Base-by-base conservation (phyloP, 352 stramenopile genomes). In the Phytophthora lateralis region DNA sequence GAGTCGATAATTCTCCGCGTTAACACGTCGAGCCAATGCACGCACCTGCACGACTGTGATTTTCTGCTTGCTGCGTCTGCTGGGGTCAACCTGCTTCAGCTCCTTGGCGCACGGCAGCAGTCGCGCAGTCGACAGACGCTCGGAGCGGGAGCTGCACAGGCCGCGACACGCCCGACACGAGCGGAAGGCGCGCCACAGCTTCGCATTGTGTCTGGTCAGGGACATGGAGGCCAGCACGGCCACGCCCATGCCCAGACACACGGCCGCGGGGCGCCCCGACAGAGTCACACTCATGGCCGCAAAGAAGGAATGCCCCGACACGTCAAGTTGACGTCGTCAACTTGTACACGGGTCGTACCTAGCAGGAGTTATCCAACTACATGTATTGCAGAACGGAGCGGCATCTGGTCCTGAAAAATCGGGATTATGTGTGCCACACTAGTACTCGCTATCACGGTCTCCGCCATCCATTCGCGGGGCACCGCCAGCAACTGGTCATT, bases 1-100 rank as follows among this genome's bases (percentile, higher is more conserved):
- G 39, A 61, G 29, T n/a, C n/a, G n/a, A 39, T 12, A 12, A n/a
- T 6, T 17, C 2, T 39, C 15, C 34, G 2, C 34, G 4, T 39
- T 11, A 6, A 17, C 5, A 39, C 34, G 11, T 35, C 30, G 14
- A 39, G 10, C 10, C 34, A 39, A 39, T 15, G 0, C 11, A 2
- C 34, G 21, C 39, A 91, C 82, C 77, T 91, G 84, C 30, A 91
- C 84, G 44, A 93, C 69, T 10, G 80, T 91, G 65, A 93, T 93
- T 21, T 78, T 89, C 57, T 91, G 73, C 26, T 69, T 78, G 47
- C 80, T 85, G 6, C 82, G 63, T 29, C 62, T 69, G 4, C 48
- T 44, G 9, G 54, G 30, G 2, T 62, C 55, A 15, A 66, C 63
- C 18, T 71, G 64, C n/a, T 72, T 50, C 35, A 86, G 63, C 57